Conservation (phyloP, 768 basidiomycete genomes). For the Cantharellus cinnabarinus region DNA sequence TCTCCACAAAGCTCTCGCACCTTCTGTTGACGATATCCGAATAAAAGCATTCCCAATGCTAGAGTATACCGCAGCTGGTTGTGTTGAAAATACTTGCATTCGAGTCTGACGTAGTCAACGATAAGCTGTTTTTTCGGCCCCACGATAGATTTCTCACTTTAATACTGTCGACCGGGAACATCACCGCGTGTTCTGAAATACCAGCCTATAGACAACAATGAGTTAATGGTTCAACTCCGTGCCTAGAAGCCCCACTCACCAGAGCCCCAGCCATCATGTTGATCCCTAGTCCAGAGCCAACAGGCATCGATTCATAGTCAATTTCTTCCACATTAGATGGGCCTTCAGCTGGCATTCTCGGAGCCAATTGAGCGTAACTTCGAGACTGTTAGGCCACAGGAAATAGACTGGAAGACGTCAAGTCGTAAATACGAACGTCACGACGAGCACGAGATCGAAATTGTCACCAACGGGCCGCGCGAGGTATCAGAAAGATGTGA, state of each 20-base stretch:
- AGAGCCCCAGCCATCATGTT: slow-evolving; percentile 96
- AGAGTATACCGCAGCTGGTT: slow-evolving; percentile 69
- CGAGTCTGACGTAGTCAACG: slow-evolving; percentile 46
- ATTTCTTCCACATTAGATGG: no score
- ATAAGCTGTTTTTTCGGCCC: not conserved
- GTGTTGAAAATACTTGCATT: slow-evolving; percentile 91
- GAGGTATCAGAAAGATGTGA: no score
- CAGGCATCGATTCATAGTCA: slow-evolving; percentile 46
- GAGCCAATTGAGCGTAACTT: no score
- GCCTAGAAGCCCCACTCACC: slow-evolving; percentile 30
- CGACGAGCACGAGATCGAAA: no score
- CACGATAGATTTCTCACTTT: slow-evolving; percentile 38
- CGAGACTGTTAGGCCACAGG: no score
- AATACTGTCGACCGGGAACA: slow-evolving; percentile 97
- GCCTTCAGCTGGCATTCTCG: no score
- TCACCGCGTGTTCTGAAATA: slow-evolving; percentile 96
- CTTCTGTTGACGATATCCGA: slow-evolving; percentile 87
- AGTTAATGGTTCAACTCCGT: not conserved
- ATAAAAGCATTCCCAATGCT: slow-evolving; percentile 80
- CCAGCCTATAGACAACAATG: slow-evolving; percentile 44
- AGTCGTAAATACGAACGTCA: no score
- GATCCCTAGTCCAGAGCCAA: slow-evolving; percentile 65
- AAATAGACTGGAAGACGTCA: no score
- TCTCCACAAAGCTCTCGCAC: slow-evolving; percentile 77
- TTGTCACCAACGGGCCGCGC: no score